phyloP scores from a whole-genome alignment of 305 asterid genomes.

The Fraxinus nigra region DNA sequence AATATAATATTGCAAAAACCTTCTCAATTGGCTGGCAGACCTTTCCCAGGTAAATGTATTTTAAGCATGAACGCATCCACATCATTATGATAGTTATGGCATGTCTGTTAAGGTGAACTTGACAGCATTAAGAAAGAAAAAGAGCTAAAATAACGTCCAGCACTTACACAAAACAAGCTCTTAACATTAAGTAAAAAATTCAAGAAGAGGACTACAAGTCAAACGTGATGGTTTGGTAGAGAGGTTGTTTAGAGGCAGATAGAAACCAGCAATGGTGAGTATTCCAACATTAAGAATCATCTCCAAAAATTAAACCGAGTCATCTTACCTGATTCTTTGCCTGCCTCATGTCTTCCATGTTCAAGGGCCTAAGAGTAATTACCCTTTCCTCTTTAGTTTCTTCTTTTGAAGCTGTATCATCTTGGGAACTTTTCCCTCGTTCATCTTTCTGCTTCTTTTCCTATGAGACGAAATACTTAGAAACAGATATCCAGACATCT shows the following conservation, averaged over 20 bases:
- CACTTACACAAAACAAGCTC: neutral
- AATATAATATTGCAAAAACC: neutral
- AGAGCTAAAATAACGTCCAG: neutral
- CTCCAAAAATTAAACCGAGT: too few species aligned
- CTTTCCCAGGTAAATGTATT: neutral
- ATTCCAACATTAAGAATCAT: neutral
- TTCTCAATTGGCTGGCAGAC: neutral
- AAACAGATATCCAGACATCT: neutral
- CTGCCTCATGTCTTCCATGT: conserved; percentile 89
- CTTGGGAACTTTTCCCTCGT: conserved; percentile 46
- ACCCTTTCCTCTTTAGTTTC: conserved; percentile 46
- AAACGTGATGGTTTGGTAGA: neutral
- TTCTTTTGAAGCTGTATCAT: conserved; percentile 40
- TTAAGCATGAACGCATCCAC: neutral
- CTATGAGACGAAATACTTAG: conserved; percentile 30
- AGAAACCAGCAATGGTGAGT: neutral
- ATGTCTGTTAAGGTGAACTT: neutral
- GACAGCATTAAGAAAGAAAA: neutral
- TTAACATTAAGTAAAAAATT: neutral
- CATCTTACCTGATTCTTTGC: conserved; percentile 78
- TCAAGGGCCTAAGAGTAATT: conserved; percentile 69
- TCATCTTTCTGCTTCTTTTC: conserved; percentile 48
- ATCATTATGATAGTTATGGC: neutral
- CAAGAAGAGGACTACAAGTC: neutral
- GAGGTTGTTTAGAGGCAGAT: neutral